phyloP scores from a whole-genome alignment of 768 basidiomycete genomes.

The Lactifluus volemus region DNA sequence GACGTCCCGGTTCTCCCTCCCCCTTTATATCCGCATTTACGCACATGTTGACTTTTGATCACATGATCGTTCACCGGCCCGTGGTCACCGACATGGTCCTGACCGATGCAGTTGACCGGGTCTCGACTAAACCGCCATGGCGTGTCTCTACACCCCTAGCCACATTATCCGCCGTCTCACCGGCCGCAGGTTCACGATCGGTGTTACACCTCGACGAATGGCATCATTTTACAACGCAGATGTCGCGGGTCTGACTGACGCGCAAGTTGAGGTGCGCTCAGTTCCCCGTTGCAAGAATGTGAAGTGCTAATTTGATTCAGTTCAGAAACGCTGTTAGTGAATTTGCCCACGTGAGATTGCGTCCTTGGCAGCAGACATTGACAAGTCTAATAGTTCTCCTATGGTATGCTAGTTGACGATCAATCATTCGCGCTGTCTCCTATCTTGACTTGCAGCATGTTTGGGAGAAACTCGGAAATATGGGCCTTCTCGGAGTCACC shows the following conservation, averaged over 20 bases:
- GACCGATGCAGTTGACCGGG: too few species aligned
- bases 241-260: conserved; percentile 68
- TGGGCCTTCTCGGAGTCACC: conserved; percentile 89
- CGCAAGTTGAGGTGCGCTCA: conserved; percentile 62
- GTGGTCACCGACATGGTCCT: not conserved
- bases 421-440: not conserved
- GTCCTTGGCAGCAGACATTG: conserved; percentile 78
- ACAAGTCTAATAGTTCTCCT: conserved; percentile 78
- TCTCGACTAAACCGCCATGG: not conserved
- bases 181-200: not conserved
- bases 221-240: conserved; percentile 62
- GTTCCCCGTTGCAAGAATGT: not conserved
- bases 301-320: conserved; percentile 31
- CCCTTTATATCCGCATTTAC: conserved; percentile 1
- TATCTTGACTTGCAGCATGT: conserved; percentile 45
- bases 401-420: conserved; percentile 34
- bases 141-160: not conserved
- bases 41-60: conserved; percentile 12
- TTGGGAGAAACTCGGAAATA: conserved; percentile 82
- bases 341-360: conserved; percentile 79
- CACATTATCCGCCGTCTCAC: not conserved
- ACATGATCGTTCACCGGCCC: conserved; percentile 12
- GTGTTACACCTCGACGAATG: conserved; percentile 7
- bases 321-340: conserved; percentile 71
- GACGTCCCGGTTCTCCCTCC: not conserved